Conservation (phyloP, 306 rosid species). For the Erythrophleum fordii region DNA sequence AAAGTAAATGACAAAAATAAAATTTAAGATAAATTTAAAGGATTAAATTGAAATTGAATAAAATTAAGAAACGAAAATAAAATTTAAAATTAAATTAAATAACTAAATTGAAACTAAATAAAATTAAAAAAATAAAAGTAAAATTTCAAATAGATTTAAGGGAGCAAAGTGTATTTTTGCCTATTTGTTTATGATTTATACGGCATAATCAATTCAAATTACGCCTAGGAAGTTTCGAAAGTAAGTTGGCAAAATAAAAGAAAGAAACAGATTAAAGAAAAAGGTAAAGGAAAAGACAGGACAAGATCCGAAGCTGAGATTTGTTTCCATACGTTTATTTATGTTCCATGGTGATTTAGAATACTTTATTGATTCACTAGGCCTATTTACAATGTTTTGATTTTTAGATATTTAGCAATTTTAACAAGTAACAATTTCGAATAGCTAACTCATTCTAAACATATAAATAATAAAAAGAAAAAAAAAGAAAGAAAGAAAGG, state of each 20-base stretch:
- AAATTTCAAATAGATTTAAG: too few species aligned
- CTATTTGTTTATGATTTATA: background rate
- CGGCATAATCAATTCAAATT: background rate
- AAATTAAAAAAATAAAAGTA: too few species aligned
- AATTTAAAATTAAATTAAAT: too few species aligned
- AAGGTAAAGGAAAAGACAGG: slow-evolving; percentile 1
- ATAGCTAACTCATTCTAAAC: background rate
- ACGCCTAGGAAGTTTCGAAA: background rate
- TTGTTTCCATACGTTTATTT: background rate
- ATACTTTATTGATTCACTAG: background rate
- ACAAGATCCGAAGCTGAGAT: background rate
- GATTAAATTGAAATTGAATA: too few species aligned
- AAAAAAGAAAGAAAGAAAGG: background rate
- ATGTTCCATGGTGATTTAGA: background rate
- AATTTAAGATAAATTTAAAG: too few species aligned
- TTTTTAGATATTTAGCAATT: background rate
- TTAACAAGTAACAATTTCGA: too few species aligned
- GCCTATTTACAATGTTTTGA: background rate
- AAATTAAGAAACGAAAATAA: too few species aligned
- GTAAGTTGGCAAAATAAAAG: background rate
- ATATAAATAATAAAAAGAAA: background rate
- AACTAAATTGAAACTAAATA: too few species aligned
- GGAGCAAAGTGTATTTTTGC: too few species aligned
- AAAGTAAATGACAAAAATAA: too few species aligned
- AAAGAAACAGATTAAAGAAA: slow-evolving; percentile 7